A percentile compares a stretch with the other conserved stretches of the same genome.
These are phyloP conservation scores for Aspergillus sclerotioniger DNA, from an alignment of 495 filamentous ascomycete genomes.

Conservation along the genomic window DNA sequence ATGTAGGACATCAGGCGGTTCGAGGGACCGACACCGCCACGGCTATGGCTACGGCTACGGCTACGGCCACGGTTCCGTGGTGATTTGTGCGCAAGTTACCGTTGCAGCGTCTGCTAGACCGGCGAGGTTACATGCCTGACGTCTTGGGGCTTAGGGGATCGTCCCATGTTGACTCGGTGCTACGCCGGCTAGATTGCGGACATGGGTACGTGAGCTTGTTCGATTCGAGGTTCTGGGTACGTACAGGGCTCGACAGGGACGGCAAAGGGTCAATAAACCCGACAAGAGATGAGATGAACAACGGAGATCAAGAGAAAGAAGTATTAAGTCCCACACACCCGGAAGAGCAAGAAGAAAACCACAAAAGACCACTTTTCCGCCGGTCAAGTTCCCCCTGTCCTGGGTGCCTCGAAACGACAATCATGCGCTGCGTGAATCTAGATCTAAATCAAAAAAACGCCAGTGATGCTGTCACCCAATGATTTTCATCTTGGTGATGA, in stretches of 20 bases:
- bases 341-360: not conserved
- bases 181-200: not conserved
- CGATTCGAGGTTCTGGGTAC: not conserved
- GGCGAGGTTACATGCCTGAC: slow-evolving; percentile 13
- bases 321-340: not conserved
- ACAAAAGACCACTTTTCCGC: not conserved
- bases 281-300: slow-evolving; percentile 5
- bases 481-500: not conserved
- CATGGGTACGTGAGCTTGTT: not conserved
- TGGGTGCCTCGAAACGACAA: not conserved
- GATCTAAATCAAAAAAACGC: slow-evolving; percentile 37
- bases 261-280: not conserved
- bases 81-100: slow-evolving; percentile 3
- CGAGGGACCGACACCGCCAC: too few species aligned
- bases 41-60: too few species aligned
- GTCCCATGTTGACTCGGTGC: not conserved
- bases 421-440: slow-evolving; percentile 14
- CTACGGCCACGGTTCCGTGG: not conserved
- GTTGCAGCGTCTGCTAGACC: not conserved
- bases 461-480: slow-evolving; percentile 27
- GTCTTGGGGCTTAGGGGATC: slow-evolving; percentile 17
- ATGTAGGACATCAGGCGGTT: slow-evolving; percentile 1
- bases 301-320: slow-evolving; percentile 2
- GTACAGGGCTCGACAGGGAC: not conserved
- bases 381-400: not conserved